These are phyloP conservation scores for Saccharomyces hybrid DNA, from an alignment of 1,139 yeast genomes.

Conservation along the genomic window DNA sequence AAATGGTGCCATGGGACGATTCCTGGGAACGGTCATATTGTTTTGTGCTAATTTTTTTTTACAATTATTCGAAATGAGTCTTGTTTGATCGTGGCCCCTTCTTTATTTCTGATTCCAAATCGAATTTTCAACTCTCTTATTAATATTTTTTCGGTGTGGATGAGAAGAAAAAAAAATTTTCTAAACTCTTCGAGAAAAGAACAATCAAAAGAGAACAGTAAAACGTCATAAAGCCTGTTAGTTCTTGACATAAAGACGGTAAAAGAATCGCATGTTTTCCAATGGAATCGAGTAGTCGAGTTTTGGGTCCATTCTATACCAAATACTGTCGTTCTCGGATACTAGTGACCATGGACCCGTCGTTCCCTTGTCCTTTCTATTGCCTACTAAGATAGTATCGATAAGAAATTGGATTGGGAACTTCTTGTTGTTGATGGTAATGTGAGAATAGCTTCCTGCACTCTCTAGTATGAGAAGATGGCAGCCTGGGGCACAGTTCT, in stretches of 20 bases:
- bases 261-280: constrained; percentile 83
- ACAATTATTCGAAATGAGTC: background rate
- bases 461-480: constrained; percentile 67
- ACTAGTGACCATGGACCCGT: constrained; percentile 59
- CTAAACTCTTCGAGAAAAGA: background rate
- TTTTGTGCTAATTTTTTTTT: background rate
- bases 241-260: constrained; percentile 58
- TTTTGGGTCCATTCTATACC: constrained; percentile 61
- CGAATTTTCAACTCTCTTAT: background rate
- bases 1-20: constrained; percentile 19
- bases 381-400: constrained; percentile 62
- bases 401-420: constrained; percentile 79
- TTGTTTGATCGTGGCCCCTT: background rate
- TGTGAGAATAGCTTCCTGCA: constrained; percentile 84
- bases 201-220: background rate
- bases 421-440: constrained; percentile 49
- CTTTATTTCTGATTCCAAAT: background rate
- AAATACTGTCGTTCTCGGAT: constrained; percentile 61
- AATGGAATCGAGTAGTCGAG: constrained; percentile 60
- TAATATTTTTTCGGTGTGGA: background rate
- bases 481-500: constrained; percentile 46
- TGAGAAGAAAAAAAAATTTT: constrained; percentile 1
- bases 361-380: constrained; percentile 35
- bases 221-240: background rate
- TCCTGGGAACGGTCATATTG: constrained; percentile 3